Percentiles rank a stretch among this genome's conserved stretches.
These are phyloP conservation scores for Epichloe gansuensis DNA, from an alignment of 2,329 filamentous ascomycete species.

Conservation along the genomic window DNA sequence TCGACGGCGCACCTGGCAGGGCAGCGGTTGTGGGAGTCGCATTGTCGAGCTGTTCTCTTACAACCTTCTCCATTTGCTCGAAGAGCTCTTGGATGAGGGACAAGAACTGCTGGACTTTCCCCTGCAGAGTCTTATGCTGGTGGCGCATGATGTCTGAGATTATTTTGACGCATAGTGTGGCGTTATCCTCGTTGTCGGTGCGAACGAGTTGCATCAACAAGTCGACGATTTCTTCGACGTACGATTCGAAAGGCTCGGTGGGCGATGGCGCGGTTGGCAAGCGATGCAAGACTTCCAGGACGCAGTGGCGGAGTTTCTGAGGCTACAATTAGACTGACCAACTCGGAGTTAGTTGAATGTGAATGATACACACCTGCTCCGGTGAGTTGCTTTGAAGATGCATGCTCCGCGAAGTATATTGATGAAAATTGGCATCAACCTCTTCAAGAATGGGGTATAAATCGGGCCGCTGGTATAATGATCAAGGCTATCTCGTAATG, in stretches of 20 bases:
- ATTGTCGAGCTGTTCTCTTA: slow-evolving; percentile 89
- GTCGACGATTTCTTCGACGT: slow-evolving; percentile 80
- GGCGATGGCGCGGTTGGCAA: slow-evolving; percentile 60
- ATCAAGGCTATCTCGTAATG: slow-evolving; percentile 85
- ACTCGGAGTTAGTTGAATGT: background rate
- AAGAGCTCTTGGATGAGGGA: slow-evolving; percentile 93
- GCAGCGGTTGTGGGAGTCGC: slow-evolving; percentile 43
- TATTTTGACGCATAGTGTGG: slow-evolving; percentile 94
- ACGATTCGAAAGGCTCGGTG: slow-evolving; percentile 72
- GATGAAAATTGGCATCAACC: slow-evolving; percentile 82
- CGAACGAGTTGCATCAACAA: slow-evolving; percentile 79
- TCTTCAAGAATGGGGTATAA: slow-evolving; percentile 73
- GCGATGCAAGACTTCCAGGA: slow-evolving; percentile 89
- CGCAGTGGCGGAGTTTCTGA: slow-evolving; percentile 79
- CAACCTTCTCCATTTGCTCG: slow-evolving; percentile 84
- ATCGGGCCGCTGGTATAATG: slow-evolving; percentile 67
- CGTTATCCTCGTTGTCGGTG: slow-evolving; percentile 96
- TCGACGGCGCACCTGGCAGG: slow-evolving; percentile 50
- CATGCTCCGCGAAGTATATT: slow-evolving; percentile 74
- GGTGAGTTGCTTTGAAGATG: slow-evolving; percentile 83
- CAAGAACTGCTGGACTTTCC: slow-evolving; percentile 80
- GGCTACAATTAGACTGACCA: slow-evolving; percentile 9
- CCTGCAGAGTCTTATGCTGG: slow-evolving; percentile 66
- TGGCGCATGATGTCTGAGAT: slow-evolving; percentile 94
- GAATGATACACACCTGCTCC: slow-evolving; percentile 57